Conservation (phyloP, 1,139 yeast species). For the Chernovozyma aurita region DNA sequence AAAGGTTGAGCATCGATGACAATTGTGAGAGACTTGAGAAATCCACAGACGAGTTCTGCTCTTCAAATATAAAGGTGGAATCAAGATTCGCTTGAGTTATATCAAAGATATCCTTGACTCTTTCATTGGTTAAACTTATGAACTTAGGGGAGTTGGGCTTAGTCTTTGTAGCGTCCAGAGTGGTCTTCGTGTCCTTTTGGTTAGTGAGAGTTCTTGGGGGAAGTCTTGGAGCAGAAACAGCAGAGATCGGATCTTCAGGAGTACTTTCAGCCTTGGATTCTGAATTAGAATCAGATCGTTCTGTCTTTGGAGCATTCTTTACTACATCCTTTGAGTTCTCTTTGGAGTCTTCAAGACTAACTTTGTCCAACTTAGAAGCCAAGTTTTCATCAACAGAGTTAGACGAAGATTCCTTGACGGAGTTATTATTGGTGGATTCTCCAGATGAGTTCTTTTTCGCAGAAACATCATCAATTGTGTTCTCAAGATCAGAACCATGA, state of each 20-base stretch:
- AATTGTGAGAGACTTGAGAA: conserved; percentile 36
- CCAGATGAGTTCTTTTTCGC: neutral
- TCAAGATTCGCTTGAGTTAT: conserved; percentile 32
- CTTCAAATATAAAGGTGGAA: conserved; percentile 11
- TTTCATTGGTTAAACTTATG: conserved; percentile 32
- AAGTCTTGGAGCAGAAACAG: conserved; percentile 12
- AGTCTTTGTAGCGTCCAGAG: no score
- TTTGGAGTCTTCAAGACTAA: neutral
- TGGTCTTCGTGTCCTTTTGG: neutral
- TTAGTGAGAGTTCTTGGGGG: conserved; percentile 14
- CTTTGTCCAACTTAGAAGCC: neutral
- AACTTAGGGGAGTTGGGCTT: no score
- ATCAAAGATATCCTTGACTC: conserved; percentile 36
- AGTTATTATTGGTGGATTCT: no score
- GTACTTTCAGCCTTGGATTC: neutral
- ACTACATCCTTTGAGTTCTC: no score
- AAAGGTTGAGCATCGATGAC: conserved; percentile 51
- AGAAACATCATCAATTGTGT: no score
- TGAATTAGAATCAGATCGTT: neutral
- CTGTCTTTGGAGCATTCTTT: no score
- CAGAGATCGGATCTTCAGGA: neutral
- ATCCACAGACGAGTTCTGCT: conserved; percentile 15
- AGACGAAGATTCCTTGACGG: no score
- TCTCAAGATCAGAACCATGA: no score
- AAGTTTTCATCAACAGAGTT: neutral